Evolutionary conservation across 1,284 basidiomycete genomes (phyloP).

Genomic region (Cyathus pygmaeus): DNA sequence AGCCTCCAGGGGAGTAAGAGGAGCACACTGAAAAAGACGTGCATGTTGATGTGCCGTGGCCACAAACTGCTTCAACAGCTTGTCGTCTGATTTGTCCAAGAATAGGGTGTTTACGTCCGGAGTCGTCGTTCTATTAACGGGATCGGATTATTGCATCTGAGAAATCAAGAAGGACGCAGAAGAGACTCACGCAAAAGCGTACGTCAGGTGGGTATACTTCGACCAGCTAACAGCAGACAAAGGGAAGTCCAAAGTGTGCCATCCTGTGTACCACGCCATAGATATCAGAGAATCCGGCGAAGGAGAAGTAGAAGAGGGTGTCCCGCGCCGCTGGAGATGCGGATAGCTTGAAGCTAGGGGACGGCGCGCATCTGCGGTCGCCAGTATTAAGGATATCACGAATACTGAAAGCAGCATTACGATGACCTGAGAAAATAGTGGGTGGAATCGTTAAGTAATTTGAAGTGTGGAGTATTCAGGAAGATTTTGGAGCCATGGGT

Average conservation of each 20-base stretch:
- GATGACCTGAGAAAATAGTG: too few species aligned
- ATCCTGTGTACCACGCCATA: constrained; percentile 73
- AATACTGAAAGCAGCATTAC: too few species aligned
- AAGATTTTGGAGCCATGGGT: too few species aligned
- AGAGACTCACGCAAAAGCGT: constrained; percentile 69
- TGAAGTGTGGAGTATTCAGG: too few species aligned
- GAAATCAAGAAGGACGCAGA: neutral
- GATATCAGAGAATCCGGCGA: constrained; percentile 36
- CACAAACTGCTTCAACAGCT: constrained; percentile 62
- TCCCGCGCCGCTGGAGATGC: neutral
- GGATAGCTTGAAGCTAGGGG: neutral
- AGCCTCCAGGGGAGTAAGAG: neutral
- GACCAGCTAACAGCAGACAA: constrained; percentile 65
- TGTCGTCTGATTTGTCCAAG: constrained; percentile 52
- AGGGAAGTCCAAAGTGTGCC: constrained; percentile 60
- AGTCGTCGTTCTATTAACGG: constrained; percentile 54
- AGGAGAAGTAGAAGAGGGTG: constrained; percentile 3
- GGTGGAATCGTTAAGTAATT: too few species aligned
- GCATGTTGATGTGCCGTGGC: constrained; percentile 64
- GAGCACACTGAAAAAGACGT: constrained; percentile 21
- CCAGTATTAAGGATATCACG: neutral
- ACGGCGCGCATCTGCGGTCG: neutral
- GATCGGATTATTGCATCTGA: neutral
- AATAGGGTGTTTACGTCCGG: constrained; percentile 53
- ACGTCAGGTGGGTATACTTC: constrained; percentile 71